Percentiles rank a stretch among this genome's conserved stretches.
These are phyloP conservation scores for Pythium sukuiense DNA, from an alignment of 352 stramenopile genomes.

Conservation along the genomic window DNA sequence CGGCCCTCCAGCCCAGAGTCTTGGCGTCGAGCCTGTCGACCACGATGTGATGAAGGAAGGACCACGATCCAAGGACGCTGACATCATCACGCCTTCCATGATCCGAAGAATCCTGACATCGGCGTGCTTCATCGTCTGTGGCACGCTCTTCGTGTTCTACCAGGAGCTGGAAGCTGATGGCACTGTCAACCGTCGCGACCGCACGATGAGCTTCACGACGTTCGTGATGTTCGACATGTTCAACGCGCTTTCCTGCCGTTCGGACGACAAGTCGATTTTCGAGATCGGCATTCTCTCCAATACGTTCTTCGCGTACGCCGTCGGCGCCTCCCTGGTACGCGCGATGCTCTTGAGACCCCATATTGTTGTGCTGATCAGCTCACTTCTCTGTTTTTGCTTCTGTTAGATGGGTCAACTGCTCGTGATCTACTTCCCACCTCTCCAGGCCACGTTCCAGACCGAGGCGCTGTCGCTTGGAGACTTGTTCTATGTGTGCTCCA, in stretches of 20 bases:
- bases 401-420: conserved; percentile 89
- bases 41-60: conserved; percentile 85
- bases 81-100: conserved; percentile 79
- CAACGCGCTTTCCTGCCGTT: conserved; percentile 96
- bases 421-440: conserved; percentile 95
- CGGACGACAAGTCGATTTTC: conserved; percentile 93
- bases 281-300: conserved; percentile 93
- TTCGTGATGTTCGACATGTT: conserved; percentile 99
- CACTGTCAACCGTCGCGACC: conserved; percentile 91
- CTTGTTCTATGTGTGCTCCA: conserved; percentile 90
- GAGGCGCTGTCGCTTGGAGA: conserved; percentile 92
- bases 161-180: conserved; percentile 85
- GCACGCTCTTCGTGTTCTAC: conserved; percentile 86
- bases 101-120: conserved; percentile 66
- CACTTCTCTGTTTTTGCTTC: conserved; percentile 9
- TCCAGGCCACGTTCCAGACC: conserved; percentile 97
- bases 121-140: conserved; percentile 72
- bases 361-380: too few relatives aligned
- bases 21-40: conserved; percentile 87
- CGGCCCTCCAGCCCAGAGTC: conserved; percentile 75
- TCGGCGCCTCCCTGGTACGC: conserved; percentile 87
- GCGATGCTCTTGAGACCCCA: too few relatives aligned
- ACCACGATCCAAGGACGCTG: conserved; percentile 71
- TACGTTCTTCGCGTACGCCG: conserved; percentile 92
- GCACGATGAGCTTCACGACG: conserved; percentile 98